Evolutionary conservation across 225 moss, liverwort and hornwort species (phyloP).

Genomic region (Bryum argenteum): DNA sequence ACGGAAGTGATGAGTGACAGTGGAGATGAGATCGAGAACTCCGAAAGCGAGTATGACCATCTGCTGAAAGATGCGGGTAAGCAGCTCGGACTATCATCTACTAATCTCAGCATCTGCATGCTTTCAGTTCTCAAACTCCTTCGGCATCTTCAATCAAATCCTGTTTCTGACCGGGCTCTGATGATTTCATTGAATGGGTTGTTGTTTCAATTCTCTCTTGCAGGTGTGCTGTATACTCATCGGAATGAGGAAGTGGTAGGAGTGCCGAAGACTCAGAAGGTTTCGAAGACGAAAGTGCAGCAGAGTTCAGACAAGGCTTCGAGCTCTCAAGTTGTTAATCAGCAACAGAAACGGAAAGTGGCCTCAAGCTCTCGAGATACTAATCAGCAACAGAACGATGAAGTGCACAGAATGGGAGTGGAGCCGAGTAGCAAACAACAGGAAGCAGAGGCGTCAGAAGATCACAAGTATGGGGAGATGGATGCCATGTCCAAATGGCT

Average conservation of each 20-base stretch:
- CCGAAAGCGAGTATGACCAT: conserved; percentile 44
- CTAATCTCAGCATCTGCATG: conserved; percentile 2
- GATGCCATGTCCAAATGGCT: conserved; percentile 41
- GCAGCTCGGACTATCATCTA: not conserved
- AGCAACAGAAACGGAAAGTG: not conserved
- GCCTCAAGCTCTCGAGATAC: conserved; percentile 12
- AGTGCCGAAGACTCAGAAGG: conserved; percentile 31
- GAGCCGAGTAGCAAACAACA: conserved; percentile 27
- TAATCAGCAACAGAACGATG: conserved; percentile 9
- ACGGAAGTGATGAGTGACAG: conserved; percentile 27
- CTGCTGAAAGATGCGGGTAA: conserved; percentile 59
- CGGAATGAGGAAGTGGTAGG: conserved; percentile 93
- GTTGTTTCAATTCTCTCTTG: not conserved
- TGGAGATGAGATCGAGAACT: conserved; percentile 32
- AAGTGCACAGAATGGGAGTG: conserved; percentile 19
- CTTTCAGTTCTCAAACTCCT: not conserved
- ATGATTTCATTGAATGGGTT: not conserved
- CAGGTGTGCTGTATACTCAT: conserved; percentile 91
- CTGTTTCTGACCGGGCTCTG: conserved; percentile 11
- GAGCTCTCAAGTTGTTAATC: conserved; percentile 20
- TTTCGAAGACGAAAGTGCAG: conserved; percentile 13
- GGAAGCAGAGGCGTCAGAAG: conserved; percentile 45
- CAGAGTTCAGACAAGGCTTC: conserved; percentile 11
- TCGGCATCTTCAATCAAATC: not conserved
- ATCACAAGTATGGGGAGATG: conserved; percentile 53